A percentile compares a stretch with the other conserved stretches of the same genome.
These are phyloP conservation scores for Piper betle DNA, from an alignment of 164 flowering plant species.

Conservation along the genomic window DNA sequence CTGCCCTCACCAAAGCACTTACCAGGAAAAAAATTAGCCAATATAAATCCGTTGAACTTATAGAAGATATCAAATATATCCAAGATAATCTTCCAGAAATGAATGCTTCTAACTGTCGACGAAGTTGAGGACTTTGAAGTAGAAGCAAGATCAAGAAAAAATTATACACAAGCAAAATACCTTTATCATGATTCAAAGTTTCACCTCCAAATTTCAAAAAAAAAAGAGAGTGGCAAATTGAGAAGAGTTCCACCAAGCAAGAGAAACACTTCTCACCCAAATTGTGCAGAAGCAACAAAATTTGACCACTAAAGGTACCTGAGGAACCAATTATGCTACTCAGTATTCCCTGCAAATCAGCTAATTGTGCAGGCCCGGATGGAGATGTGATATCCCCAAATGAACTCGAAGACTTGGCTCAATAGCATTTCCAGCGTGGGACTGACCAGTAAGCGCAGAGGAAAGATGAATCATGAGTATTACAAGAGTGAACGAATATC, in stretches of 20 bases:
- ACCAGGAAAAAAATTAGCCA: background rate
- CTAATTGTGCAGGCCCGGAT: slow-evolving; percentile 73
- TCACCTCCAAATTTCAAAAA: slow-evolving; percentile 25
- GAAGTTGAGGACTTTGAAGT: slow-evolving; percentile 86
- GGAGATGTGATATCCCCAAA: slow-evolving; percentile 61
- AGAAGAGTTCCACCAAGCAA: slow-evolving; percentile 5
- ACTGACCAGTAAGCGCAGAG: slow-evolving; percentile 17
- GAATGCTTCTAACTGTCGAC: slow-evolving; percentile 93
- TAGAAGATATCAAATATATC: background rate
- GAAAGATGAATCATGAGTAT: background rate
- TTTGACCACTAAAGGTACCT: slow-evolving; percentile 24
- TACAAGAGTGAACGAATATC: too few relatives aligned
- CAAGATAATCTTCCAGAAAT: slow-evolving; percentile 51
- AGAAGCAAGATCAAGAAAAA: slow-evolving; percentile 8
- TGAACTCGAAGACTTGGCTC: slow-evolving; percentile 37
- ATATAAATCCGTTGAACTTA: background rate
- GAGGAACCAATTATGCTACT: slow-evolving; percentile 58
- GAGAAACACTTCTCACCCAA: background rate
- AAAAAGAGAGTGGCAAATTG: background rate
- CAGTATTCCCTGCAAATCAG: slow-evolving; percentile 79
- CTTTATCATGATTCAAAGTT: slow-evolving; percentile 63
- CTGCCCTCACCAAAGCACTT: slow-evolving; percentile 95
- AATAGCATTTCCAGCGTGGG: slow-evolving; percentile 60
- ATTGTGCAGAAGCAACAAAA: background rate
- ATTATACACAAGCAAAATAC: slow-evolving; percentile 20